Conservation (phyloP, 257 asterid genomes). For the Solanum piurae region DNA sequence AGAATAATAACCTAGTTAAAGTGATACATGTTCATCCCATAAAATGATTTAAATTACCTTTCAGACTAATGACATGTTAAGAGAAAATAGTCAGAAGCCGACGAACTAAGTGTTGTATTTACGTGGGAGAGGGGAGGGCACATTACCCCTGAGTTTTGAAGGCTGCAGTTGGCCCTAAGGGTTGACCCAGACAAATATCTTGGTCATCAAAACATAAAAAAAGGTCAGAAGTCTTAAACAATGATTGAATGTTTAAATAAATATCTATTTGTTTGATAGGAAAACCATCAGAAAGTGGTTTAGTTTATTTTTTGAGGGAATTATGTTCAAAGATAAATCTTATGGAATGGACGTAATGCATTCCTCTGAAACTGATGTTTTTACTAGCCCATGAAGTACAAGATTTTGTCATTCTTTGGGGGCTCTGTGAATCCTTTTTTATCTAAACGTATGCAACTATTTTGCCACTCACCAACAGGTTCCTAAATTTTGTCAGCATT, state of each 20-base stretch:
- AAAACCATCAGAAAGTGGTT: neutral
- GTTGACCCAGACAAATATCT: neutral
- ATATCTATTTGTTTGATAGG: neutral
- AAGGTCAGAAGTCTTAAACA: neutral
- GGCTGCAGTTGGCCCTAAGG: neutral
- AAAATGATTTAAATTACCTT: neutral
- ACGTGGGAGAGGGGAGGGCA: neutral
- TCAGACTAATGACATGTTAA: neutral
- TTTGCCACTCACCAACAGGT: neutral
- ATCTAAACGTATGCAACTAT: neutral
- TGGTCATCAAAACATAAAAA: neutral
- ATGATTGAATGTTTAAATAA: neutral
- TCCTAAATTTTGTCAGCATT: neutral
- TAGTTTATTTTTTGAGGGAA: neutral
- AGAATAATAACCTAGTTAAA: neutral
- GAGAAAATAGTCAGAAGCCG: neutral
- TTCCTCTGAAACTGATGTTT: neutral
- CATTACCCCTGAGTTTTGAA: neutral
- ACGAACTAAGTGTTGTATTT: neutral
- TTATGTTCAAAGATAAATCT: neutral
- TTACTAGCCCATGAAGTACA: neutral
- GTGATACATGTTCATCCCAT: neutral
- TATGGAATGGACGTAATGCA: neutral
- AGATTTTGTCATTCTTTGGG: neutral
- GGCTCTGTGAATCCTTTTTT: neutral